Base-by-base conservation (phyloP, 805 yeast species). In the Lipomyces kockii region DNA sequence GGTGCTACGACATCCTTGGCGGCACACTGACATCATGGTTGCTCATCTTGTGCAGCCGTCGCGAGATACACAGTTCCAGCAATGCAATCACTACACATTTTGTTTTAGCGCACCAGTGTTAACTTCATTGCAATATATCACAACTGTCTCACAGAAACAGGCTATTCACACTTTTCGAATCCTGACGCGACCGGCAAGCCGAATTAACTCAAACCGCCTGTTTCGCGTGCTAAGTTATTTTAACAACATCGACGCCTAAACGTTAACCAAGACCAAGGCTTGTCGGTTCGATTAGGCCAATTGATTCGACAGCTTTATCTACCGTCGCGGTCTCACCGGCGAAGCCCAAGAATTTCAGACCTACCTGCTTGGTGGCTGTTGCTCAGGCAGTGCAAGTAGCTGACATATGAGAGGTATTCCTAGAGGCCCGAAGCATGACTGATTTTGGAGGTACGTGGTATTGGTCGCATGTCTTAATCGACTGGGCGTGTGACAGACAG, bases 381-480 rank as follows among this genome's bases (percentile, higher is more conserved):
- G 20, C 20, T 17, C 49, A 2, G 20, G 22, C 11, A 17, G n/a
- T 25, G 5, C 4, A 17, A 1, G 9, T 7, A n/a, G 49, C 14
- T 7, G n/a, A 17, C 20, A 17, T 17, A 17, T 43, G 49, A 14
- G 49, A n/a, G 14, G 49, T 17, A 17, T 17, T 6, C 11, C 22
- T 17, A 17, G 11, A 4, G 11, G 20, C 49, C 6, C 9, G 22
- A 43, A 17, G 49, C 0, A 65, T 65, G 68, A 39, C 68, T 12
- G 68, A 65, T 29, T 65, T 65, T 61, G 68, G 65, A 65, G 68
- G 67, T 60, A 32, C 34, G 52, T 62, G 12, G 6, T 20, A 20
- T 60, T 43, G 20, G 14, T n/a, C 22, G 20, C 49, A 43, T 29
- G 32, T 22, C 32, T 29, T 20, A 57, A 51, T 17, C 12, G 3